These are phyloP conservation scores for Penicillium nordicum DNA, from an alignment of 2,329 filamentous ascomycete genomes.

Conservation along the genomic window DNA sequence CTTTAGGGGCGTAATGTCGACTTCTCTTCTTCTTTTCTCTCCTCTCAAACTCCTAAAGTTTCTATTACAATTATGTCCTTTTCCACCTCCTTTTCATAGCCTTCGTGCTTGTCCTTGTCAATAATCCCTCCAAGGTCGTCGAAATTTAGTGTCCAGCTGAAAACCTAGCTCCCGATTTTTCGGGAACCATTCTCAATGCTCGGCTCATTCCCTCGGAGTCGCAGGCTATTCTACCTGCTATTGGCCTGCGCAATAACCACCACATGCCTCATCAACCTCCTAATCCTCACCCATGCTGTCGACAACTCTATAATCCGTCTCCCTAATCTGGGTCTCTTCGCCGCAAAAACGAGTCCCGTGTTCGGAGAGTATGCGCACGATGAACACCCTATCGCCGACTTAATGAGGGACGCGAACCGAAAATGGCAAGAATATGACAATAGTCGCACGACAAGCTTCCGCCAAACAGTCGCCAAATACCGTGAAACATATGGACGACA, in stretches of 20 bases:
- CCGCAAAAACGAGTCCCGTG: constrained; percentile 3
- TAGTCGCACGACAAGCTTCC: constrained; percentile 36
- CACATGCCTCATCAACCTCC: constrained; percentile 14
- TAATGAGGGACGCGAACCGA: constrained; percentile 38
- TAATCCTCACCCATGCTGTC: constrained; percentile 9
- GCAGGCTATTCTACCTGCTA: constrained; percentile 14
- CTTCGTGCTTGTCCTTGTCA: neutral
- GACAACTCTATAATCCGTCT: constrained; percentile 9
- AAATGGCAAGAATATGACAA: constrained; percentile 32
- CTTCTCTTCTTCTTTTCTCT: neutral
- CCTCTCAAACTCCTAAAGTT: neutral
- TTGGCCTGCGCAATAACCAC: constrained; percentile 8
- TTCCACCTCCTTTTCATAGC: neutral
- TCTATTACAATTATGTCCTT: neutral
- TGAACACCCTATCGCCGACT: constrained; percentile 30
- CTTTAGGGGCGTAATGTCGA: neutral
- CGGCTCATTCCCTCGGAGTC: constrained; percentile 8
- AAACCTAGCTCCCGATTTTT: neutral
- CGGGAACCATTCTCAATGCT: constrained; percentile 2
- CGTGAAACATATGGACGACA: constrained; percentile 38
- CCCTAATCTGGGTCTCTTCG: constrained; percentile 3
- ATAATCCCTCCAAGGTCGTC: neutral
- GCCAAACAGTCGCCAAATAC: constrained; percentile 39
- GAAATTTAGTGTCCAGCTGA: neutral
- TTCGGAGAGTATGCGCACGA: constrained; percentile 10